Percentiles rank a stretch among this genome's conserved stretches.
These are phyloP conservation scores for Aspergillus luchuensis DNA, from an alignment of 2,329 filamentous ascomycete species.

Conservation along the genomic window DNA sequence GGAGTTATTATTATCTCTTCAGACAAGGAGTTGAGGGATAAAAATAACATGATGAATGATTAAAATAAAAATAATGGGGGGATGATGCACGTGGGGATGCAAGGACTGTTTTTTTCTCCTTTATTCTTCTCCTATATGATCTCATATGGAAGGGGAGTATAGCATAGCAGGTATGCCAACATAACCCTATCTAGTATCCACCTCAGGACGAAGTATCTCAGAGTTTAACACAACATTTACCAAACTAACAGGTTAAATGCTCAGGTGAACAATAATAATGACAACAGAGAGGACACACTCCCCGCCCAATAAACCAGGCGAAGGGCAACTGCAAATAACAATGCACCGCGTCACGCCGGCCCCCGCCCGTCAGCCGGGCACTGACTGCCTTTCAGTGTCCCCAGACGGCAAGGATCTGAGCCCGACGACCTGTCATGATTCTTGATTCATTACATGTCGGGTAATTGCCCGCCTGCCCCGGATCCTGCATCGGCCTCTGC, in stretches of 20 bases:
- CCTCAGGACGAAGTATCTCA: too few species aligned
- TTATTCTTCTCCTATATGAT: too few species aligned
- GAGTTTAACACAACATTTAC: too few species aligned
- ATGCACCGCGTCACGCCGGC: not conserved
- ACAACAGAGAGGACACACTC: too few species aligned
- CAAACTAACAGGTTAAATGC: too few species aligned
- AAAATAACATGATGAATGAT: too few species aligned
- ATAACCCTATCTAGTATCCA: not conserved
- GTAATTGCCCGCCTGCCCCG: not conserved
- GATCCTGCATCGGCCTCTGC: conserved; percentile 3
- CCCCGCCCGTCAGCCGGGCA: not conserved
- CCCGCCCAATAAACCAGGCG: too few species aligned
- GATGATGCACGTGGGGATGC: not conserved
- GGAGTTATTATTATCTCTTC: not conserved
- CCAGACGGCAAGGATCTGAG: not conserved
- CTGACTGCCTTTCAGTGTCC: not conserved
- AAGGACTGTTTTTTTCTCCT: not conserved
- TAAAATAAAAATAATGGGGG: too few species aligned
- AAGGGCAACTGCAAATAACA: not conserved
- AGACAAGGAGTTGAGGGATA: too few species aligned
- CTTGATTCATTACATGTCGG: not conserved
- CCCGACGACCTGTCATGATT: not conserved
- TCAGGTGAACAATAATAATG: too few species aligned
- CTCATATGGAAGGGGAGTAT: too few species aligned
- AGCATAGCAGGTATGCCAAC: not conserved